These are phyloP conservation scores for Pleurotus tuber-regium DNA, from an alignment of 768 basidiomycete genomes.

Conservation along the genomic window DNA sequence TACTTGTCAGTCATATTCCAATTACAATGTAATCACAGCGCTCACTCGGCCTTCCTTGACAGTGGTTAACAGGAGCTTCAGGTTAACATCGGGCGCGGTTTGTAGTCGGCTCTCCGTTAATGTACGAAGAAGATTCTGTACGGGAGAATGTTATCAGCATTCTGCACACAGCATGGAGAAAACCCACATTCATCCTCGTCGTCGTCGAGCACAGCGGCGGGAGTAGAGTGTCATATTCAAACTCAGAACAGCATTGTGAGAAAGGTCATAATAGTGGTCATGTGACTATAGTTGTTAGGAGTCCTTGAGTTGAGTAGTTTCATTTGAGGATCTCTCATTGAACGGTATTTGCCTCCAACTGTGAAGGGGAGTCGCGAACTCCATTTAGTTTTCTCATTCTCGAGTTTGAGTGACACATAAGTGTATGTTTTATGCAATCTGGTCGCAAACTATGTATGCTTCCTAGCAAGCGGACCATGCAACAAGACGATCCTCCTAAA, in stretches of 20 bases:
- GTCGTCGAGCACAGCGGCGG: constrained; percentile 16
- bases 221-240: constrained; percentile 11
- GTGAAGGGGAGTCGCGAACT: no score
- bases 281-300: constrained; percentile 2
- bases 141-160: constrained; percentile 5
- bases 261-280: neutral
- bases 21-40: constrained; percentile 13
- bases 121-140: constrained; percentile 85
- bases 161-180: neutral
- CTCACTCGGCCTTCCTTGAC: constrained; percentile 89
- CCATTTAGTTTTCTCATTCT: no score
- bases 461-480: no score
- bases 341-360: no score
- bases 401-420: no score
- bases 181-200: constrained; percentile 46
- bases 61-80: constrained; percentile 76
- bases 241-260: constrained; percentile 8
- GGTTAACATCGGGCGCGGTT: constrained; percentile 61
- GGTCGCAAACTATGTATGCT: no score
- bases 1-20: neutral
- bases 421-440: no score
- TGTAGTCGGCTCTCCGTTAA: constrained; percentile 77
- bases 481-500: no score
- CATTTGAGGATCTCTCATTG: neutral
- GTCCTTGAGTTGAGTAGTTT: neutral